phyloP scores from a whole-genome alignment of 1,284 basidiomycete species.

The Ganoderma leucocontextum region DNA sequence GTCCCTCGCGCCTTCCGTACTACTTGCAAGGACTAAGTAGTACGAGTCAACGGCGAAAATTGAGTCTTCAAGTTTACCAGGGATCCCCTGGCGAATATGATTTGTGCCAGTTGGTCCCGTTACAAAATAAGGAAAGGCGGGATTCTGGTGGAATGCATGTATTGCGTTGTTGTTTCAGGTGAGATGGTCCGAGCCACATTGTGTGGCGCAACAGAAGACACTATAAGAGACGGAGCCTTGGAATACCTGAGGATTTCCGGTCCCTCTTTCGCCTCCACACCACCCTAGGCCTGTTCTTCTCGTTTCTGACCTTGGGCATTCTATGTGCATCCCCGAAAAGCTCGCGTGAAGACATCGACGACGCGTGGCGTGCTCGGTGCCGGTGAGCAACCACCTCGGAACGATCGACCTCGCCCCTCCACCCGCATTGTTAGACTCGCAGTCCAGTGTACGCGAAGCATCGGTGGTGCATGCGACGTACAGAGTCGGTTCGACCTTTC shows the following conservation, averaged over 20 bases:
- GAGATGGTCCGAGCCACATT: not conserved
- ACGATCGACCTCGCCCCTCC: too few species aligned
- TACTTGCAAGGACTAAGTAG: too few species aligned
- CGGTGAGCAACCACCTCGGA: too few species aligned
- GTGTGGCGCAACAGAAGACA: not conserved
- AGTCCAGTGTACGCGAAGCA: not conserved
- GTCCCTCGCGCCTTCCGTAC: too few species aligned
- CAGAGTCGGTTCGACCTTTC: too few species aligned
- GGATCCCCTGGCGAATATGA: too few species aligned
- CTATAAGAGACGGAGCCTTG: not conserved
- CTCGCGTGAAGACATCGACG: too few species aligned
- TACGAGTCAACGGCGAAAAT: too few species aligned
- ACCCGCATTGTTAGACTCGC: not conserved
- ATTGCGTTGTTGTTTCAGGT: not conserved
- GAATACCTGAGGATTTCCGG: not conserved
- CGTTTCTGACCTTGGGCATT: too few species aligned
- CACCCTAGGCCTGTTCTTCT: not conserved
- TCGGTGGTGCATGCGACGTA: not conserved
- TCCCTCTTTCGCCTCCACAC: not conserved
- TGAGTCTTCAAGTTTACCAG: too few species aligned
- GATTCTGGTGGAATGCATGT: not conserved
- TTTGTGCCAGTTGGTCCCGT: not conserved
- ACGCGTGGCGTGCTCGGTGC: too few species aligned
- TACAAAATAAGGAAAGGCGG: not conserved
- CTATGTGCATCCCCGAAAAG: too few species aligned